Percentiles rank a stretch among this genome's conserved stretches.
phyloP scores from a whole-genome alignment of 805 yeast species.

The Cyberlindnera xylosilytica region DNA sequence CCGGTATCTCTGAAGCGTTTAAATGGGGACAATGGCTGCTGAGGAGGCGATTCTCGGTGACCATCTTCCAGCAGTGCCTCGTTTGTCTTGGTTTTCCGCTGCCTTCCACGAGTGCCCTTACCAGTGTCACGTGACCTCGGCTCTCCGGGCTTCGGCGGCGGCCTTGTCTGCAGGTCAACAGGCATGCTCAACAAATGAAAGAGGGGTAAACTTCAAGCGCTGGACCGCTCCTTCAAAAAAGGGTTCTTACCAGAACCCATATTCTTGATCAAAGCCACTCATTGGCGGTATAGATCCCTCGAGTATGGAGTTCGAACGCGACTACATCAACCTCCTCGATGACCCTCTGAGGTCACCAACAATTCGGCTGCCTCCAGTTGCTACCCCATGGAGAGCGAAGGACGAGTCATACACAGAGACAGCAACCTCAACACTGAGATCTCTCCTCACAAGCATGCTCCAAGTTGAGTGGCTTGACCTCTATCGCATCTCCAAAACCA shows the following conservation, averaged over 20 bases:
- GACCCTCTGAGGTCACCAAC: conserved; percentile 8
- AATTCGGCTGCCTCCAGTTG: conserved; percentile 7
- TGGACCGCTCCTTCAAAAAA: too few relatives aligned
- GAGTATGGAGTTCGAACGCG: conserved; percentile 6
- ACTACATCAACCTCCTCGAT: conserved; percentile 11
- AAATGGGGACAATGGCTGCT: too few relatives aligned
- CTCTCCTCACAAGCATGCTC: neutral
- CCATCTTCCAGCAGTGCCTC: neutral
- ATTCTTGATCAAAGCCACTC: too few relatives aligned
- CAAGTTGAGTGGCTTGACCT: conserved; percentile 8
- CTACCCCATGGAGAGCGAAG: conserved; percentile 6
- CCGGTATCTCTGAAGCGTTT: too few relatives aligned
- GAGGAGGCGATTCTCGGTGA: neutral
- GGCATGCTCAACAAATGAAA: too few relatives aligned
- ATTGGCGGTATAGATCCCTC: too few relatives aligned
- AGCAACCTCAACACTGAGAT: neutral
- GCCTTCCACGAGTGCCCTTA: neutral
- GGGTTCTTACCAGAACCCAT: too few relatives aligned
- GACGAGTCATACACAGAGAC: neutral
- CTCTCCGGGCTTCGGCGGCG: too few relatives aligned
- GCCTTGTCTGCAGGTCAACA: too few relatives aligned
- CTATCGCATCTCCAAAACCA: conserved; percentile 3
- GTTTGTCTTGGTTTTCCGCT: neutral
- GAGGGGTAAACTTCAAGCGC: too few relatives aligned
- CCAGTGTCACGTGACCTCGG: too few relatives aligned